Evolutionary conservation across 176 grass and related monocot genomes (phyloP).

Genomic region (Musa acuminata): DNA sequence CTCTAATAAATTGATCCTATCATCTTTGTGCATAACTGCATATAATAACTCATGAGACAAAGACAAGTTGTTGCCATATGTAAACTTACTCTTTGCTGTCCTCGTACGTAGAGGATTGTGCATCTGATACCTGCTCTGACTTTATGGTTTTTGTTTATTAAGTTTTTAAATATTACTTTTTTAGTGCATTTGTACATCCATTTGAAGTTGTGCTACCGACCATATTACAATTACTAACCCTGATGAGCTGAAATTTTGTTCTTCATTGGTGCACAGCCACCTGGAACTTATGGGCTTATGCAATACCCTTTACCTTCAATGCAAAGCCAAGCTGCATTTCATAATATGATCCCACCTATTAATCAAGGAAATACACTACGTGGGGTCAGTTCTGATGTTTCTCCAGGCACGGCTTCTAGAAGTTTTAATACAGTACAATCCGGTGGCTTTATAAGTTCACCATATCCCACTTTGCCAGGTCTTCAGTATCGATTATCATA

Average conservation of each 20-base stretch:
- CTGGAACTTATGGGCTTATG: conserved; percentile 82
- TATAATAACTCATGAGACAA: no score
- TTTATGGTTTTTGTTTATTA: no score
- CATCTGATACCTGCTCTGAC: no score
- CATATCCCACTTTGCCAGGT: conserved; percentile 50
- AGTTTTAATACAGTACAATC: conserved; percentile 63
- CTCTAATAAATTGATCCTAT: no score
- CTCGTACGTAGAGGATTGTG: no score
- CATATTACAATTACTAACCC: conserved; percentile 1
- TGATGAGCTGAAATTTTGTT: conserved; percentile 16
- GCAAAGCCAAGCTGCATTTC: conserved; percentile 82
- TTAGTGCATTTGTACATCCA: neutral
- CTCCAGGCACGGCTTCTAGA: conserved; percentile 52
- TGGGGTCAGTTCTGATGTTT: conserved; percentile 59
- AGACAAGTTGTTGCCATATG: no score
- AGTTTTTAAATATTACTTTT: no score
- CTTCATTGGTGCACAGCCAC: conserved; percentile 36
- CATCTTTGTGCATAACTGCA: no score
- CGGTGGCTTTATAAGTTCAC: conserved; percentile 32
- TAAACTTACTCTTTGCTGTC: no score
- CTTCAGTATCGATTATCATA: conserved; percentile 60
- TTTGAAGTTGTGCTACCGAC: neutral
- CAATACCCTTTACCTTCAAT: conserved; percentile 81
- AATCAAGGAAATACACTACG: conserved; percentile 59
- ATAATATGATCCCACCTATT: conserved; percentile 55